Conservation (phyloP, 2,329 filamentous ascomycete genomes). For the Fusarium sarcochroum region DNA sequence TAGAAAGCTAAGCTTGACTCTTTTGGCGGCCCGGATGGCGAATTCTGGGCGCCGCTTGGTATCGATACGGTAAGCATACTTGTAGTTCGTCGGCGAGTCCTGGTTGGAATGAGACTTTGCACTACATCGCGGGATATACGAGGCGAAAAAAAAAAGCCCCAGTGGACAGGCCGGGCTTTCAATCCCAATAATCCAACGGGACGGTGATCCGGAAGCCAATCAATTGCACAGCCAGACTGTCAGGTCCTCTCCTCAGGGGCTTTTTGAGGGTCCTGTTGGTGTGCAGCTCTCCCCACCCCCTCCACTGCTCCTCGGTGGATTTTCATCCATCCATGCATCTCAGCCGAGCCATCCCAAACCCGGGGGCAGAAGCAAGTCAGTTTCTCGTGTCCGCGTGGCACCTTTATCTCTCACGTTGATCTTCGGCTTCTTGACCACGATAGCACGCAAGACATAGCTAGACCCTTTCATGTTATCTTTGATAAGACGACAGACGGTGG, state of each 20-base stretch:
- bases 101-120: slow-evolving; percentile 37
- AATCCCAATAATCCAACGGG: slow-evolving; percentile 34
- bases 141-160: slow-evolving; percentile 20
- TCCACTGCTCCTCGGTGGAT: neutral
- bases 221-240: slow-evolving; percentile 12
- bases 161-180: slow-evolving; percentile 24
- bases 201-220: slow-evolving; percentile 38
- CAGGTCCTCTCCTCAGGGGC: slow-evolving; percentile 25
- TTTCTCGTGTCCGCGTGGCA: slow-evolving; percentile 43
- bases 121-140: slow-evolving; percentile 32
- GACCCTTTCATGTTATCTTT: neutral
- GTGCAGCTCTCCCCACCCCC: slow-evolving; percentile 22
- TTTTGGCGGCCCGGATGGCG: slow-evolving; percentile 26
- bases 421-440: neutral
- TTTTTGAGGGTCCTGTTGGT: slow-evolving; percentile 35
- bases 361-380: slow-evolving; percentile 25
- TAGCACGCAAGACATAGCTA: neutral
- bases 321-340: slow-evolving; percentile 23
- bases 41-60: slow-evolving; percentile 14
- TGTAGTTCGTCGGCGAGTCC: slow-evolving; percentile 35
- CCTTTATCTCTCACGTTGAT: slow-evolving; percentile 20
- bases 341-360: slow-evolving; percentile 35
- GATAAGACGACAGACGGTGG: slow-evolving; percentile 1
- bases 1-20: slow-evolving; percentile 9
- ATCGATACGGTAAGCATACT: slow-evolving; percentile 17